Percentiles rank a stretch among this genome's conserved stretches.
Conservation (phyloP, 352 stramenopile genomes). For the Globisporangium splendens region DNA sequence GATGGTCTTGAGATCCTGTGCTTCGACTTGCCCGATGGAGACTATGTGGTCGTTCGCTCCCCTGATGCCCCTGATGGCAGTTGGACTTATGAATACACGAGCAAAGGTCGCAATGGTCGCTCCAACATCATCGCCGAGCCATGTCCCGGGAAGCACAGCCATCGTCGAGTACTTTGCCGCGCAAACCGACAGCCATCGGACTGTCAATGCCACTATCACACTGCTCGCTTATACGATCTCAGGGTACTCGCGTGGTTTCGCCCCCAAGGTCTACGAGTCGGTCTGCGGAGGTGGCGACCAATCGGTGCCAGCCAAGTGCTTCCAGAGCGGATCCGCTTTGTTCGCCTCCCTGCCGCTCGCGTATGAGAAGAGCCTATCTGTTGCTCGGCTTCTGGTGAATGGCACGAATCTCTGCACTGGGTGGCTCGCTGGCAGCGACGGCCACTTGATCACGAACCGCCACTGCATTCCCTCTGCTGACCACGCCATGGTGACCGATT, state of each 20-base stretch:
- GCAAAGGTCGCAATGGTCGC: too few relatives aligned
- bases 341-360: slow-evolving; percentile 18
- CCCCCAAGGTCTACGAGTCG: slow-evolving; percentile 25
- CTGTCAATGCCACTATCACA: too few relatives aligned
- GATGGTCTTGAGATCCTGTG: too few relatives aligned
- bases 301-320: slow-evolving; percentile 53
- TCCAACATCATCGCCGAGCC: too few relatives aligned
- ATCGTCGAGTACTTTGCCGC: too few relatives aligned
- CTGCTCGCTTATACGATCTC: slow-evolving; percentile 41
- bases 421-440: slow-evolving; percentile 54
- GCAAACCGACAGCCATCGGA: too few relatives aligned
- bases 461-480: slow-evolving; percentile 48
- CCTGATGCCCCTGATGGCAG: too few relatives aligned
- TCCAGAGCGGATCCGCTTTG: slow-evolving; percentile 18
- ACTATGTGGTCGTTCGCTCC: too few relatives aligned
- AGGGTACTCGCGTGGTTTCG: slow-evolving; percentile 43
- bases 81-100: too few relatives aligned
- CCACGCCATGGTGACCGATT: slow-evolving; percentile 29
- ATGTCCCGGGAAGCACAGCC: too few relatives aligned
- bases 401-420: slow-evolving; percentile 52
- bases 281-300: slow-evolving; percentile 52
- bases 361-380: background rate
- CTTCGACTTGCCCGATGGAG: too few relatives aligned
- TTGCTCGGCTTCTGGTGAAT: slow-evolving; percentile 61
- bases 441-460: slow-evolving; percentile 71